Conservation (phyloP, 306 rosid species). For the Albizia julibrissin region DNA sequence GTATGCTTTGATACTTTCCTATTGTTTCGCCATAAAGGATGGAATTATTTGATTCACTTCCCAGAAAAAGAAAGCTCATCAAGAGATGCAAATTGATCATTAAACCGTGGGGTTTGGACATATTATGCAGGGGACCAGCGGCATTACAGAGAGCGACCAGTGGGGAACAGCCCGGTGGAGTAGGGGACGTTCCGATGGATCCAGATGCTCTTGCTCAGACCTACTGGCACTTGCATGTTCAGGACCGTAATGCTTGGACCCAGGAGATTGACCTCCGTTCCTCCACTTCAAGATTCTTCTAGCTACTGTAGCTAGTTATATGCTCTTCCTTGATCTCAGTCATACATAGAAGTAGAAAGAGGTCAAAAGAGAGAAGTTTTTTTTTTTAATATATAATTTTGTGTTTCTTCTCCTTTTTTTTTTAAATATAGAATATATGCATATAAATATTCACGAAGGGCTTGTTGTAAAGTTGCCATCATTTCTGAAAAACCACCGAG, state of each 20-base stretch:
- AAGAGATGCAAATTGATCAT: not conserved
- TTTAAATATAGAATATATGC: not conserved
- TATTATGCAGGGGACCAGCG: conserved; percentile 38
- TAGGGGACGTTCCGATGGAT: conserved; percentile 56
- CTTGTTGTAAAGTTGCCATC: not conserved
- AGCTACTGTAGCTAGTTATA: not conserved
- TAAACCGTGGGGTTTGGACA: not conserved
- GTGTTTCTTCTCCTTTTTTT: too few species aligned
- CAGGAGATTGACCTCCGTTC: conserved; percentile 90
- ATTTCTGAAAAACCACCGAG: not conserved
- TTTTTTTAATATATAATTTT: not conserved
- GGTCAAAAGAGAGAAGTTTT: not conserved
- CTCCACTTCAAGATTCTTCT: conserved; percentile 49
- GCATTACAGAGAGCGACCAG: conserved; percentile 37
- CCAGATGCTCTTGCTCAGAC: conserved; percentile 90
- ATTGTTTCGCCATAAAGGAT: not conserved
- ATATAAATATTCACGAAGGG: not conserved
- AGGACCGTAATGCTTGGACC: conserved; percentile 89
- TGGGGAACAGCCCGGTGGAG: conserved; percentile 44
- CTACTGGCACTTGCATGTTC: conserved; percentile 88
- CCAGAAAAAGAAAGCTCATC: not conserved
- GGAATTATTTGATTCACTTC: not conserved
- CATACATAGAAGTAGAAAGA: not conserved
- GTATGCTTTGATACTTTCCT: not conserved
- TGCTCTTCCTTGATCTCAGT: not conserved